Evolutionary conservation across 176 grass and related monocot species (phyloP), one percentile per base, ranked within the genome.

Genomic region (Aegilops umbellulata): DNA sequence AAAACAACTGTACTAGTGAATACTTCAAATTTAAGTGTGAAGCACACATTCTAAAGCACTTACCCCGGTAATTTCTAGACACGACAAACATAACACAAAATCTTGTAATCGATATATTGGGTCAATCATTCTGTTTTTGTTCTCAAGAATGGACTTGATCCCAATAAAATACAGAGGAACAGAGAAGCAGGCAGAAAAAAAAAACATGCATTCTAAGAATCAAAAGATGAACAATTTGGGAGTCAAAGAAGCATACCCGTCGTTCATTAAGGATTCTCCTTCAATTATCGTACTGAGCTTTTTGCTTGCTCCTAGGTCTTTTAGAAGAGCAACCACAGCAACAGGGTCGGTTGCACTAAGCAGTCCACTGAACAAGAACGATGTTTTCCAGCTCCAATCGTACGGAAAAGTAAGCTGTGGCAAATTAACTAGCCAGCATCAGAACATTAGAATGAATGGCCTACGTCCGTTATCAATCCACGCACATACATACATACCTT

Each of bases 271-370:
- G 11, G 93, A 94, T 90, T 95, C 96, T 80, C 96, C 96, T 77
- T 98, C 96, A 78, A 98, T 98, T 71, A 98, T 92, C 34, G 96
- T 98, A 27, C 75, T 95, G 70, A 98, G 77, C 71, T 95, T 98
- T 92, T 98, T 95, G 88, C 92, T 94, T 73, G 96, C 96, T 61
- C 93, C 93, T 42, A 98, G 90, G 74, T 95, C 96, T 87, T 94
- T 98, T n/a, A 98, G 86, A 42, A 95, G 80, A 11, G 96, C 96
- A 63, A 98, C 96, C 66, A 94, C 91, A 77, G 92, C 93, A 77
- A 98, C 92, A 58, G 96, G 96, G 86, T 98, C 96, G 1, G 96
- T 98, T 13, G 96, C 96, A 87, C 96, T 95, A 82, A 98, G 93
- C 66, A 98, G 61, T 34, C 96, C 96, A 34, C 96, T 90, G 26